These are phyloP conservation scores for Parasitella parasitica DNA, from an alignment of 371 early-diverging fungal genomes.

Conservation along the genomic window DNA sequence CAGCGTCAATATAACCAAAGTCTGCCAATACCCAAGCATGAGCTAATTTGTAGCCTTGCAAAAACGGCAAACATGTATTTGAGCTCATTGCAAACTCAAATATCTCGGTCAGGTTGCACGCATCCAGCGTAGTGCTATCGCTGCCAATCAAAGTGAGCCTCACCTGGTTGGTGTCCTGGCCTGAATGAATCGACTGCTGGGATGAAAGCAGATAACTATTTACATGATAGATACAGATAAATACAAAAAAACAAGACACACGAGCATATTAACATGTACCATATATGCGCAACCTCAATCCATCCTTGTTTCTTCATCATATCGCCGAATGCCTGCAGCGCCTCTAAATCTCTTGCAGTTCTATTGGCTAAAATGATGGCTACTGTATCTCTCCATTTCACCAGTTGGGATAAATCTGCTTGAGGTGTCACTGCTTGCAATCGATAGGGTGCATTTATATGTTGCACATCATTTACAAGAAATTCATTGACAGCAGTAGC, in stretches of 20 bases:
- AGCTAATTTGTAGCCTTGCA: constrained; percentile 86
- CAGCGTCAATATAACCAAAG: constrained; percentile 70
- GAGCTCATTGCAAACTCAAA: constrained; percentile 77
- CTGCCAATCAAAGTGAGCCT: constrained; percentile 65
- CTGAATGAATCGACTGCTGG: constrained; percentile 54
- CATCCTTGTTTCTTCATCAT: constrained; percentile 59
- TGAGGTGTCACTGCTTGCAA: constrained; percentile 17
- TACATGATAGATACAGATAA: neutral
- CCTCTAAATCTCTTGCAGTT: constrained; percentile 71
- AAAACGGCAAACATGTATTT: constrained; percentile 67
- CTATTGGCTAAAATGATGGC: constrained; percentile 84
- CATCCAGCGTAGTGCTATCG: constrained; percentile 42
- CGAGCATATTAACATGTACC: constrained; percentile 48
- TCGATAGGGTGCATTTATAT: constrained; percentile 32
- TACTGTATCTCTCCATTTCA: constrained; percentile 70
- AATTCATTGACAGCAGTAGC: constrained; percentile 52
- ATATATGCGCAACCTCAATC: constrained; percentile 81
- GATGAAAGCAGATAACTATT: constrained; percentile 68
- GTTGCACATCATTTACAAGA: constrained; percentile 21
- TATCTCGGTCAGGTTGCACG: constrained; percentile 73
- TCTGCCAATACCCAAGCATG: constrained; percentile 85
- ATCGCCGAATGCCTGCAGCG: constrained; percentile 80
- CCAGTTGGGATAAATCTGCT: constrained; percentile 37
- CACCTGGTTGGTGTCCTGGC: constrained; percentile 58
- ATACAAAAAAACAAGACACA: neutral